Base-by-base conservation (phyloP, 176 grass and related monocot genomes). In the Oryza officinalis region DNA sequence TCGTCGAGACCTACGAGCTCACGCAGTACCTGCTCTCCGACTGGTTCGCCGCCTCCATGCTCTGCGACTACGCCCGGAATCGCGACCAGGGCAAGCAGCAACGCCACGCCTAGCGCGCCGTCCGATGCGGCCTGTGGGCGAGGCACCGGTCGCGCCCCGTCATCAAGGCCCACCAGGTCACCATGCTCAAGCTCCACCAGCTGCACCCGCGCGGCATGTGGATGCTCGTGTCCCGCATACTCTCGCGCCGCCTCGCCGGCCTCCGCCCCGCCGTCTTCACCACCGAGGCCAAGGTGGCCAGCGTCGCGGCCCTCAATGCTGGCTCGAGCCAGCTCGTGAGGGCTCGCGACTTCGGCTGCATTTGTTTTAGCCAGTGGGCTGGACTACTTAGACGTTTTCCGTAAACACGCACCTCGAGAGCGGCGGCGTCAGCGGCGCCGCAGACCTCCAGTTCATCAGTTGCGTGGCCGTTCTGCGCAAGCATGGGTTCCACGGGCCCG, bases 111-210 rank as follows among this genome's bases (percentile, higher is more conserved):
- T 47, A 33, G 17, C 2, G 13, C 2, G 17, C 47, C 2, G 18
- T 60, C 2, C 27, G 18, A 32, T 0, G 4, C 13, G 47, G 43
- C 0, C 47, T 85, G 0, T 78, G 74, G 74, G 22, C 63, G 0
- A 71, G 69, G 50, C 20, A 14, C 17, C 50, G 83, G n/a, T 61
- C 74, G 2, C 22, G 20, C 0, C 23, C 49, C 8, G 40, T 65
- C 26, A 85, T 85, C 65, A 77, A 70, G 83, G 26, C 78, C 0
- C 65, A 85, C 64, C 83, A 85, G 33, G 4, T 85, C 32, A 68
- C 65, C 13, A 13, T 85, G 47, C 65, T 85, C 73, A 85, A 32
- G 32, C 5, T 70, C n/a, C 46, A 40, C 82, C 30, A 84, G 0
- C 26, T 77, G 0, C 49, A 85, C 17, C 83, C 83, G 1, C 47